Evolutionary conservation across 2,329 filamentous ascomycete genomes (phyloP).

Genomic region (Sclerotinia subarctica): DNA sequence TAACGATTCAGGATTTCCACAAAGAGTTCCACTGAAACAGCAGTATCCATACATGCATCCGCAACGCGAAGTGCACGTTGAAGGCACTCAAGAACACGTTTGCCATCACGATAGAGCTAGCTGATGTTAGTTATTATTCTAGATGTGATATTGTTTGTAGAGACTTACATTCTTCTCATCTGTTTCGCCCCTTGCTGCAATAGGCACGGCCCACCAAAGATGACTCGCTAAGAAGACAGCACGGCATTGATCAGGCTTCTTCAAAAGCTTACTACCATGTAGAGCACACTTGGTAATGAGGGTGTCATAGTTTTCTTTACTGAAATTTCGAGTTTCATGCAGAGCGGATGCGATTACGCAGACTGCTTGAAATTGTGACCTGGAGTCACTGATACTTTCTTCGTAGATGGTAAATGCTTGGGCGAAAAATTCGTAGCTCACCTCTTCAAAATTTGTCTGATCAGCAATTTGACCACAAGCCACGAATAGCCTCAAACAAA

Average conservation of each 20-base stretch:
- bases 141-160: slow-evolving; percentile 9
- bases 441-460: slow-evolving; percentile 87
- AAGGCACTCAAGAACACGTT: slow-evolving; percentile 92
- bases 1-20: slow-evolving; percentile 98
- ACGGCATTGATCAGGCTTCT: slow-evolving; percentile 96
- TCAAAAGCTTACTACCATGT: slow-evolving; percentile 92
- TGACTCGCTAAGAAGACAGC: slow-evolving; percentile 96
- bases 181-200: slow-evolving; percentile 74
- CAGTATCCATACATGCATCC: slow-evolving; percentile 98
- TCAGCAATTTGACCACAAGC: slow-evolving; percentile 91
- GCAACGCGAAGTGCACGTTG: slow-evolving; percentile 93
- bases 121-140: slow-evolving; percentile 28
- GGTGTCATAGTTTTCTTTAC: slow-evolving; percentile 97
- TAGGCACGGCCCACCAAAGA: slow-evolving; percentile 95
- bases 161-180: slow-evolving; percentile 72
- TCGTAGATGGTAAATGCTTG: slow-evolving; percentile 98
- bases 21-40: slow-evolving; percentile 94
- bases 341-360: slow-evolving; percentile 88
- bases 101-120: slow-evolving; percentile 93
- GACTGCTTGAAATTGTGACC: slow-evolving; percentile 96
- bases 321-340: slow-evolving; percentile 85
- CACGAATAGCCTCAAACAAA: slow-evolving; percentile 85
- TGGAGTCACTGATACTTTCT: slow-evolving; percentile 90
- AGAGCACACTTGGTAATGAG: slow-evolving; percentile 96
- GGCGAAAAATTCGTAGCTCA: slow-evolving; percentile 96